phyloP scores from a whole-genome alignment of 257 asterid genomes.

The Orobanche coerulescens region DNA sequence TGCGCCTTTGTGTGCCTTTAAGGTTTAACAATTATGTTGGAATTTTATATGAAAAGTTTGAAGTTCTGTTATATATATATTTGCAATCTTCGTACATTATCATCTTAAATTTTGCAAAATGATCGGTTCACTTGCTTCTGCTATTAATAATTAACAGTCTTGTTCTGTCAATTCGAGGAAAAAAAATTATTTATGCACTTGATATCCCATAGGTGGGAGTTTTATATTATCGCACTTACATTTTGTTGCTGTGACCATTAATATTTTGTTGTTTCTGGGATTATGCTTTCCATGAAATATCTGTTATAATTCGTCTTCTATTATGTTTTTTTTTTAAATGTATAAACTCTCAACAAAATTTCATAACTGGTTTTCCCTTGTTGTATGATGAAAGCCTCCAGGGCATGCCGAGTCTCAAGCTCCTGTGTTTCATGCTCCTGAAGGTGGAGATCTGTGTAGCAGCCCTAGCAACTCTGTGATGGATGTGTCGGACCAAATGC shows the following conservation, averaged over 20 bases:
- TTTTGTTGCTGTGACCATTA: background rate
- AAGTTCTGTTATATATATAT: background rate
- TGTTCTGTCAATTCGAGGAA: background rate
- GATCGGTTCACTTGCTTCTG: background rate
- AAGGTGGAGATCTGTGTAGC: slow-evolving; percentile 63
- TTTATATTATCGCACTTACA: background rate
- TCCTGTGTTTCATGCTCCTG: slow-evolving; percentile 49
- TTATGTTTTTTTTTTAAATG: background rate
- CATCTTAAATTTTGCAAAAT: slow-evolving; percentile 9
- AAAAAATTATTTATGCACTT: slow-evolving; percentile 5
- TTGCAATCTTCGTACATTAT: background rate
- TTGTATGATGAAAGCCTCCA: slow-evolving; percentile 80
- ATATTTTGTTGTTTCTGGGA: background rate
- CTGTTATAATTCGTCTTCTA: background rate
- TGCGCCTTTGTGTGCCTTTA: no score
- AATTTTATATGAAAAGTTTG: slow-evolving; percentile 3
- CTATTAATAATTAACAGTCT: background rate
- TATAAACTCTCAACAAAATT: background rate
- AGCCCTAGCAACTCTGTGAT: slow-evolving; percentile 77
- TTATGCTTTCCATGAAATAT: background rate
- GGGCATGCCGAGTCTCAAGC: slow-evolving; percentile 81
- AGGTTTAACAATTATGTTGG: no score
- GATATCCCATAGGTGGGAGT: background rate
- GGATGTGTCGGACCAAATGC: slow-evolving; percentile 81
- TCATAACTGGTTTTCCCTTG: slow-evolving; percentile 21